Evolutionary conservation across 2,329 filamentous ascomycete genomes (phyloP), one percentile per base, ranked within the genome.

Genomic region (Aphanocladium album): DNA sequence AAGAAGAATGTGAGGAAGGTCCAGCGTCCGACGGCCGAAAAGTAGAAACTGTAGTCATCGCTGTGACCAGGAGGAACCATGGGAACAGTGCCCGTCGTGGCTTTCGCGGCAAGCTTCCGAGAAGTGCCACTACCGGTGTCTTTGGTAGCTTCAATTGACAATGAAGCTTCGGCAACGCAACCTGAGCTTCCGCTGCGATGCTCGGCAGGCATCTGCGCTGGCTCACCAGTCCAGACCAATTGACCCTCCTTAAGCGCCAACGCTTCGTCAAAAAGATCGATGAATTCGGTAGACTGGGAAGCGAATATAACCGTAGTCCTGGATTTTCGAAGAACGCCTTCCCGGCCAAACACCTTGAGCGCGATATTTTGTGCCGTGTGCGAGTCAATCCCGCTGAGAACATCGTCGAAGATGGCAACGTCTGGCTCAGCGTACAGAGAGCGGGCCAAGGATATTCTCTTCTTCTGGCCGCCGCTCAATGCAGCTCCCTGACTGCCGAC

Each of bases 391-490:
- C 72, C 72, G 4, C 70, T 67, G 8, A 74, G 66, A 2, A 73
- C 70, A 47, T 74, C 72, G 58, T 74, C 72, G 2, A 73, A 63
- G 8, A 74, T 62, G 8, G 73, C 51, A 6, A 74, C 41, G 2
- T 64, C 46, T 2, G 60, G 56, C 17, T 62, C 58, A 7, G 66
- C 62, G 37, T 70, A 70, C 5, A 70, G 60, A 0, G 68, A 68
- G 0, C 68, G 62, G 7, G 68, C 67, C 5, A 70, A 54, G 2
- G 67, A 64, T 23, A 72, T 66, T 6, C 70, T 64, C 51, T 70
- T 68, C 33, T 70, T 72, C 60, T 75, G 73, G 0, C 73, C 73
- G 19, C 73, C 73, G 9, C 71, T 73, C 7, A 75, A 62, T 39
- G 68, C 70, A 35, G 73, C 68, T 1, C 73, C 73, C 14, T 69